Conservation (phyloP, 2,329 filamentous ascomycete genomes). For the Epichloe amarillans region DNA sequence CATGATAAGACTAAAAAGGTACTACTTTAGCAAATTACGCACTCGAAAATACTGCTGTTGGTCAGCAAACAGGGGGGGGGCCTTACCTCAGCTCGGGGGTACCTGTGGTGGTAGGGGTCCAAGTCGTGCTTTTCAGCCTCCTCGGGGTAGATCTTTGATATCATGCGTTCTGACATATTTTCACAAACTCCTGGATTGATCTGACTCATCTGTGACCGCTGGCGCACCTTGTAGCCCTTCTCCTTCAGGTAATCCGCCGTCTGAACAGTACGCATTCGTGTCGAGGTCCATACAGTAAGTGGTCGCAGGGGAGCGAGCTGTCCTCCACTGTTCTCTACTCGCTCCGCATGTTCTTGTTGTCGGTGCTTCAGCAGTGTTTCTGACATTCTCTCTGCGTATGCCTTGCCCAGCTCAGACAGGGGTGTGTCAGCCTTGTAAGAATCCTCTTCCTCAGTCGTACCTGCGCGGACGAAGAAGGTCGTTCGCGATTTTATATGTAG, state of each 20-base stretch:
- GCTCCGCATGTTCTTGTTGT: slow-evolving; percentile 60
- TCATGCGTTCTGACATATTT: slow-evolving; percentile 73
- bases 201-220: slow-evolving; percentile 93
- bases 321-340: slow-evolving; percentile 52
- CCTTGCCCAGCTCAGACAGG: slow-evolving; percentile 64
- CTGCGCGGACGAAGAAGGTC: slow-evolving; percentile 85
- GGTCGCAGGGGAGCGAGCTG: slow-evolving; percentile 60
- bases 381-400: slow-evolving; percentile 76
- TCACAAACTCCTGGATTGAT: slow-evolving; percentile 94
- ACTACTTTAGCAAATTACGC: neutral
- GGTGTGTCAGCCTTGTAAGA: slow-evolving; percentile 85
- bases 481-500: slow-evolving; percentile 90
- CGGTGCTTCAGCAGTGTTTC: slow-evolving; percentile 73
- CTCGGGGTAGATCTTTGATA: slow-evolving; percentile 72
- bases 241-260: slow-evolving; percentile 72
- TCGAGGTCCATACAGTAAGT: slow-evolving; percentile 90
- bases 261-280: slow-evolving; percentile 76
- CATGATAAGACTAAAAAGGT: slow-evolving; percentile 73
- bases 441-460: slow-evolving; percentile 75
- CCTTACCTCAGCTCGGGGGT: slow-evolving; percentile 75
- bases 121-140: slow-evolving; percentile 86
- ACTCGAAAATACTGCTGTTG: neutral
- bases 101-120: slow-evolving; percentile 94
- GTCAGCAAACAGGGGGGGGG: neutral
- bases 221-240: slow-evolving; percentile 72